Percentiles rank a stretch among this genome's conserved stretches.
Conservation (phyloP, 768 basidiomycete species). For the Epithele typhae region DNA sequence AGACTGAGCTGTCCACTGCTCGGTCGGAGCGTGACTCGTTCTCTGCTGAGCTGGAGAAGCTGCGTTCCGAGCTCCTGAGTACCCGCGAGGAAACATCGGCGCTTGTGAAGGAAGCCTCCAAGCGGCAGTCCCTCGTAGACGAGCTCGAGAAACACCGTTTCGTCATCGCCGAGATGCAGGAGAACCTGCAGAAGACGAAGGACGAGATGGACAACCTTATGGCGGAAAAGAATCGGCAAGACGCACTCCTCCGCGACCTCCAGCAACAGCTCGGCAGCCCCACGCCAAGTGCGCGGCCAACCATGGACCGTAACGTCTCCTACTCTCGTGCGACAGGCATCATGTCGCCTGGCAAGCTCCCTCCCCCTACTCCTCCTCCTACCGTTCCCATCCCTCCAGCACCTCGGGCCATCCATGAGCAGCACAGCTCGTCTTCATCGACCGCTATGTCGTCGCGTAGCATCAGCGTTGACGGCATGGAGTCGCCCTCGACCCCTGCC, state of each 20-base stretch:
- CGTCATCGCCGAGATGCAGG: slow-evolving; percentile 71
- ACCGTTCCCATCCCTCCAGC: slow-evolving; percentile 82
- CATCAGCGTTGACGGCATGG: slow-evolving; percentile 58
- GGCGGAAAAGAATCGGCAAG: slow-evolving; percentile 66
- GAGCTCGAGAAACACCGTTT: slow-evolving; percentile 79
- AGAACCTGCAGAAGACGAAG: slow-evolving; percentile 71
- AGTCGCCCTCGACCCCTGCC: slow-evolving; percentile 63
- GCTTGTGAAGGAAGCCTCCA: slow-evolving; percentile 67
- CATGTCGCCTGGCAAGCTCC: slow-evolving; percentile 69
- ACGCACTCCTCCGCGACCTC: slow-evolving; percentile 68
- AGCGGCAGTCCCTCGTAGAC: slow-evolving; percentile 65
- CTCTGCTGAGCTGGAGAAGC: slow-evolving; percentile 35
- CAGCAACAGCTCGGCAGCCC: slow-evolving; percentile 64
- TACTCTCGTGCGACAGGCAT: slow-evolving; percentile 51
- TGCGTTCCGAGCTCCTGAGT: slow-evolving; percentile 56
- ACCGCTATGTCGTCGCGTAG: slow-evolving; percentile 55
- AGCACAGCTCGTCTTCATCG: slow-evolving; percentile 49
- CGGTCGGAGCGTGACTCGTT: slow-evolving; percentile 42
- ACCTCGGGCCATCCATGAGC: slow-evolving; percentile 53
- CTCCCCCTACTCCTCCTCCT: slow-evolving; percentile 86
- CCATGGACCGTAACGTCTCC: slow-evolving; percentile 35
- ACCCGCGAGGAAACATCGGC: slow-evolving; percentile 56
- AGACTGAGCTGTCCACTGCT: slow-evolving; percentile 42
- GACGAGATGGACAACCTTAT: slow-evolving; percentile 79
- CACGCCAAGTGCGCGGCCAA: slow-evolving; percentile 41